phyloP scores from a whole-genome alignment of 2,329 filamentous ascomycete species.

The Ophiostoma australiae region DNA sequence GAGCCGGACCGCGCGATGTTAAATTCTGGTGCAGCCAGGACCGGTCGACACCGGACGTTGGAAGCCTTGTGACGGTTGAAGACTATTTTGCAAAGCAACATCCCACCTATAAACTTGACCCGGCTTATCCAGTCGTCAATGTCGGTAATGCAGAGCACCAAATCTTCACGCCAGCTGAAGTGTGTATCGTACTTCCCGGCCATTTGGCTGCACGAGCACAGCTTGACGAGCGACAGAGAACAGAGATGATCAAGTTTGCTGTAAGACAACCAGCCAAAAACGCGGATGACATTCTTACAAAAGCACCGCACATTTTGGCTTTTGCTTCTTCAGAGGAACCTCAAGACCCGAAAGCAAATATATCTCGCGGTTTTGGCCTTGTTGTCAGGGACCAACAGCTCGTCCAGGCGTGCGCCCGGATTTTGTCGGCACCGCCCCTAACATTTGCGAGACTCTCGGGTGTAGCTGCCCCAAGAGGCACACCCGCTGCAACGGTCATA shows the following conservation, averaged over 20 bases:
- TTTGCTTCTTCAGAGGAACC: slow-evolving; percentile 34
- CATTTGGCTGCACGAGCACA: slow-evolving; percentile 45
- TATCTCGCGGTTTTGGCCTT: not conserved
- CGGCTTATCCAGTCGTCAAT: slow-evolving; percentile 51
- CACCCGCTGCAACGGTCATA: not conserved
- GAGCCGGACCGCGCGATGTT: slow-evolving; percentile 49
- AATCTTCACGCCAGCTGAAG: slow-evolving; percentile 54
- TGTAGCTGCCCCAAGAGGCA: not conserved
- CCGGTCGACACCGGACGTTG: slow-evolving; percentile 27
- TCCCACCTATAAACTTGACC: slow-evolving; percentile 35
- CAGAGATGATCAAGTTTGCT: slow-evolving; percentile 56
- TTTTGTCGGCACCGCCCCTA: not conserved
- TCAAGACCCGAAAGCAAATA: not conserved
- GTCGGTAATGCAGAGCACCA: slow-evolving; percentile 50
- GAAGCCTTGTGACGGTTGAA: slow-evolving; percentile 47
- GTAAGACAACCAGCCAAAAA: slow-evolving; percentile 53
- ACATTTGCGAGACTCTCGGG: not conserved
- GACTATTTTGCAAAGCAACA: slow-evolving; percentile 45
- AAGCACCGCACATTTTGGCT: slow-evolving; percentile 44
- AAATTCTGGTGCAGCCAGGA: slow-evolving; percentile 46
- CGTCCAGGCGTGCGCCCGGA: not conserved
- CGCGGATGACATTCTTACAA: slow-evolving; percentile 48
- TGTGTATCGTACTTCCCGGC: slow-evolving; percentile 52
- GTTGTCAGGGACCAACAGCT: not conserved
- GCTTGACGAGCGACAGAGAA: slow-evolving; percentile 49